phyloP scores from a whole-genome alignment of 1,139 yeast species.

The Pichia kudriavzevii region DNA sequence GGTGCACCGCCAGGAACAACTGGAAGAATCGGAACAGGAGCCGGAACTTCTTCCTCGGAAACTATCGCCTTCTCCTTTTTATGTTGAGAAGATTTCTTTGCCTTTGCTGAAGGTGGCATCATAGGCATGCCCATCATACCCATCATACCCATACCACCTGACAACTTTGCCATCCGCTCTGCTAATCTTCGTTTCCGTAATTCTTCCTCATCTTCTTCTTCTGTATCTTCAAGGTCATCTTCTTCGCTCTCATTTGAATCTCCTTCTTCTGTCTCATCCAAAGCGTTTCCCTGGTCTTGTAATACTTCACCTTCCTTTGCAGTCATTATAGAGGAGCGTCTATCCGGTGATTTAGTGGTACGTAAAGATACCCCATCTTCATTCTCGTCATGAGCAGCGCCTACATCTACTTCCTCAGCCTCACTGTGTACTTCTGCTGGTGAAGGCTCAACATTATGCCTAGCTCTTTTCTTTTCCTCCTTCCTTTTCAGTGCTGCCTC shows the following conservation, averaged over 20 bases:
- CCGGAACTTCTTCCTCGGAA: slow-evolving; percentile 14
- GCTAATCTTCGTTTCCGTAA: slow-evolving; percentile 70
- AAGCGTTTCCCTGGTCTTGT: slow-evolving; percentile 19
- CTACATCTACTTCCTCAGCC: slow-evolving; percentile 29
- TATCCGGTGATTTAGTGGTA: background rate
- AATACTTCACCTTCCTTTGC: slow-evolving; percentile 9
- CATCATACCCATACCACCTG: slow-evolving; percentile 87
- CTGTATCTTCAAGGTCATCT: slow-evolving; percentile 32
- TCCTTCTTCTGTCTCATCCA: slow-evolving; percentile 22
- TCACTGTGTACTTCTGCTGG: slow-evolving; percentile 3
- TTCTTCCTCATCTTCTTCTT: slow-evolving; percentile 59
- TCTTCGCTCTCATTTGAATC: slow-evolving; percentile 30
- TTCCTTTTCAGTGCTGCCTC: slow-evolving; percentile 53
- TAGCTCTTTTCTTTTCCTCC: slow-evolving; percentile 45
- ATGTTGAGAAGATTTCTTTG: slow-evolving; percentile 26
- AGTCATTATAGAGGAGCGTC: no score
- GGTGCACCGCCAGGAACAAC: slow-evolving; percentile 6
- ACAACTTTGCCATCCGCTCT: slow-evolving; percentile 91
- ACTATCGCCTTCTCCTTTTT: slow-evolving; percentile 16
- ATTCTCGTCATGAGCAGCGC: slow-evolving; percentile 34
- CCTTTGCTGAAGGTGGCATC: slow-evolving; percentile 27
- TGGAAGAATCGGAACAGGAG: slow-evolving; percentile 26
- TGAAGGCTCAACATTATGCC: slow-evolving; percentile 17
- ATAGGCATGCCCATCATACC: slow-evolving; percentile 73
- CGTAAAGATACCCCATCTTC: slow-evolving; percentile 12